Evolutionary conservation across 306 rosid species (phyloP).

Genomic region (Casuarina cunninghamiana): DNA sequence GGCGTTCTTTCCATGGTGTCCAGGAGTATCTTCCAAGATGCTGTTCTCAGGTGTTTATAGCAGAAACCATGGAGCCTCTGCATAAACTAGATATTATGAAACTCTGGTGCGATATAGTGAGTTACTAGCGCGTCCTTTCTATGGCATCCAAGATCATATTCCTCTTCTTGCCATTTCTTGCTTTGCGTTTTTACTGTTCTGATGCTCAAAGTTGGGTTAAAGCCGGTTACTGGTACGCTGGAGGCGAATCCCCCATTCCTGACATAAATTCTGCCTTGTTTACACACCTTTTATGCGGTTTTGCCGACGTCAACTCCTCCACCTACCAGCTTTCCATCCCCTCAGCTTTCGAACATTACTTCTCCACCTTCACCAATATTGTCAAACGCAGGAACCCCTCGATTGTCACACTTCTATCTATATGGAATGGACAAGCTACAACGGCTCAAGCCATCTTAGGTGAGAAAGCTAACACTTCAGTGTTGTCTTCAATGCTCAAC

Average conservation of each 20-base stretch:
- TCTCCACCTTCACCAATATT: conserved; percentile 26
- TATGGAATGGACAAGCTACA: conserved; percentile 19
- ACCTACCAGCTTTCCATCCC: conserved; percentile 14
- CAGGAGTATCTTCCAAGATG: too few relatives aligned
- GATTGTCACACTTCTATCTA: conserved; percentile 26
- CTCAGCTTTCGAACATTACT: not conserved
- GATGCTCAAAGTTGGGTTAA: conserved; percentile 21
- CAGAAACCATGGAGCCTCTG: not conserved
- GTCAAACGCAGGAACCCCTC: conserved; percentile 34
- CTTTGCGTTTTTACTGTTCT: not conserved
- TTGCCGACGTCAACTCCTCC: conserved; percentile 21
- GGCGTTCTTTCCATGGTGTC: too few relatives aligned
- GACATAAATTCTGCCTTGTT: conserved; percentile 28
- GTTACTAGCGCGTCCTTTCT: not conserved
- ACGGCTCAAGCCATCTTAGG: conserved; percentile 7
- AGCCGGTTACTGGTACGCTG: conserved; percentile 18
- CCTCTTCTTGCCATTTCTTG: not conserved
- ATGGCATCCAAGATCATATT: conserved; percentile 31
- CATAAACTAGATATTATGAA: not conserved
- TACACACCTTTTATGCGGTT: conserved; percentile 33
- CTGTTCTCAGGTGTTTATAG: too few relatives aligned
- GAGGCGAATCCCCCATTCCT: conserved; percentile 11
- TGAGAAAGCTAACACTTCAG: conserved; percentile 13
- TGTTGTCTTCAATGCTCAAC: conserved; percentile 22
- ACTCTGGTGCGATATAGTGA: not conserved